Percentiles rank a stretch among this genome's conserved stretches.
These are phyloP conservation scores for Suillus bovinus DNA, from an alignment of 768 basidiomycete species.

Conservation along the genomic window DNA sequence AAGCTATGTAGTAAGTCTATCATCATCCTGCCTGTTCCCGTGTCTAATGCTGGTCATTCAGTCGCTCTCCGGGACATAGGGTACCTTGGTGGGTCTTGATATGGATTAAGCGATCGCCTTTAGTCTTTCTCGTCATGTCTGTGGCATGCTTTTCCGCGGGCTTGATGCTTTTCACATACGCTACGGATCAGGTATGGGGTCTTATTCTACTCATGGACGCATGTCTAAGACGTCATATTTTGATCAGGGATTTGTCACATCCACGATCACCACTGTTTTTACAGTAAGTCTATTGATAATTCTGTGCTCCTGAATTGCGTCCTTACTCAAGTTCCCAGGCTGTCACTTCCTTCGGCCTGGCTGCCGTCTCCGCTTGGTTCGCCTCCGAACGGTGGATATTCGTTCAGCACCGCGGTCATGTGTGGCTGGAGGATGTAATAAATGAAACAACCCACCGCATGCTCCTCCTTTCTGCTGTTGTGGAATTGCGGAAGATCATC, in stretches of 20 bases:
- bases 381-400: constrained; percentile 52
- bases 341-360: constrained; percentile 42
- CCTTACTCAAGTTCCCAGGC: constrained; percentile 16
- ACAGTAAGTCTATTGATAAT: neutral
- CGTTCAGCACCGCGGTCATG: constrained; percentile 46
- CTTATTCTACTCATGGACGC: constrained; percentile 8
- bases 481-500: constrained; percentile 4
- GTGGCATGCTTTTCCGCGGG: constrained; percentile 83
- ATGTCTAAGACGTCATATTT: too few relatives aligned
- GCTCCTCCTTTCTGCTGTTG: constrained; percentile 26
- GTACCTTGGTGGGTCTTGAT: constrained; percentile 66
- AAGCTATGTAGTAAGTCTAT: too few relatives aligned
- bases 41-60: constrained; percentile 14
- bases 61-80: constrained; percentile 54
- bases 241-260: too few relatives aligned
- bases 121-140: constrained; percentile 82
- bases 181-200: constrained; percentile 60
- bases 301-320: too few relatives aligned
- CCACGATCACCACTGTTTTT: too few relatives aligned
- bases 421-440: constrained; percentile 52
- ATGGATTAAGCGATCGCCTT: constrained; percentile 83
- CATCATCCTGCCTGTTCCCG: too few relatives aligned
- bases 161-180: constrained; percentile 74
- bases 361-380: constrained; percentile 56
- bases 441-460: constrained; percentile 29